Conservation (phyloP, 805 yeast genomes). For the Hagleromyces aurorensis region DNA sequence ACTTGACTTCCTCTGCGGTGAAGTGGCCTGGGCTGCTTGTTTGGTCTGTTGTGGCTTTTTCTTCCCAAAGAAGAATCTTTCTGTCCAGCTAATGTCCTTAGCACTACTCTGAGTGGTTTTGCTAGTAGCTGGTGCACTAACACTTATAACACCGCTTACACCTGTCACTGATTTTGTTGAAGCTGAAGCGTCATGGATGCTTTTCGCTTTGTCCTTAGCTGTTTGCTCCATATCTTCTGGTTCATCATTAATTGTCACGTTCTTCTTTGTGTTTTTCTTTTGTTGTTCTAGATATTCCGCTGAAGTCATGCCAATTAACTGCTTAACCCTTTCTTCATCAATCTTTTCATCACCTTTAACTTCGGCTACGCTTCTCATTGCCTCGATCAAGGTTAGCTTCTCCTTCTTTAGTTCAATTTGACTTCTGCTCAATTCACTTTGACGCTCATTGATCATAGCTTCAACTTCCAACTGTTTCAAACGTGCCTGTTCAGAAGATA, state of each 20-base stretch:
- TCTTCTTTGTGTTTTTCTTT: constrained; percentile 6
- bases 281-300: constrained; percentile 23
- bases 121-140: constrained; percentile 1
- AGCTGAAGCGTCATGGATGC: constrained; percentile 10
- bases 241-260: constrained; percentile 5
- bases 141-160: constrained; percentile 2
- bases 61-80: constrained; percentile 7
- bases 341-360: constrained; percentile 27
- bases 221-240: constrained; percentile 5
- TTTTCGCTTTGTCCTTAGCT: constrained; percentile 14
- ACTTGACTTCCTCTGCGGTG: no score
- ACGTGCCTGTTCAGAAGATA: constrained; percentile 30
- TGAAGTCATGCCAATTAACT: constrained; percentile 27
- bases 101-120: not conserved
- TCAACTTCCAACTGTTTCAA: constrained; percentile 34
- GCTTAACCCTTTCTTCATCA: constrained; percentile 28
- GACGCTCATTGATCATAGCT: constrained; percentile 32
- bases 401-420: constrained; percentile 33
- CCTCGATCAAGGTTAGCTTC: constrained; percentile 28
- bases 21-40: no score
- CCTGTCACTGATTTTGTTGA: constrained; percentile 17
- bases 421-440: constrained; percentile 30
- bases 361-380: constrained; percentile 36
- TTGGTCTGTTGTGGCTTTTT: no score
- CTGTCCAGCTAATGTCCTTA: constrained; percentile 4